phyloP scores from a whole-genome alignment of 2,329 filamentous ascomycete genomes.

The Aspergillus jensenii region DNA sequence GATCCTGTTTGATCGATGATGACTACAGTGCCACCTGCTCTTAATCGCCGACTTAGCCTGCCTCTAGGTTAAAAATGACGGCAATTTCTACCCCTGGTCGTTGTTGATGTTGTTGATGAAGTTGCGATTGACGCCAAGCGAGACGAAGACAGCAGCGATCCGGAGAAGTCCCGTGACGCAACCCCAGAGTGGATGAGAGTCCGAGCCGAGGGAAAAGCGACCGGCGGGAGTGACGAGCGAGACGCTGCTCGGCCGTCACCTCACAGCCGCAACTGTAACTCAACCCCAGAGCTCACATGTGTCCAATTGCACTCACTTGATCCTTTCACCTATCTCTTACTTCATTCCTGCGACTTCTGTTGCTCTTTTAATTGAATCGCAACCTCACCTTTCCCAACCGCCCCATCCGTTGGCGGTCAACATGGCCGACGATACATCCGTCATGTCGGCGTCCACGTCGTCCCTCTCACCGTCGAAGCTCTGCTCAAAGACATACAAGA shows the following conservation, averaged over 20 bases:
- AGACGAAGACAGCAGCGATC: neutral
- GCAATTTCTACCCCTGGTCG: neutral
- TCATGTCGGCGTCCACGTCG: conserved; percentile 55
- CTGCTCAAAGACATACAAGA: conserved; percentile 87
- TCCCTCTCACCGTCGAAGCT: conserved; percentile 61
- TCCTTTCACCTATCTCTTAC: neutral
- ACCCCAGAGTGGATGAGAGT: conserved; percentile 18
- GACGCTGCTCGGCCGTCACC: neutral
- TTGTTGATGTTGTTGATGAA: neutral
- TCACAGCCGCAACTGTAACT: conserved; percentile 1
- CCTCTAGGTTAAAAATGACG: neutral
- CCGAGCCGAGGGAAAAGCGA: conserved; percentile 37
- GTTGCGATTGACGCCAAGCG: neutral
- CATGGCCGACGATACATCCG: conserved; percentile 33
- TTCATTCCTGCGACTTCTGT: neutral
- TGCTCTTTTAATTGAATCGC: neutral
- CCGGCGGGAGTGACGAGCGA: conserved; percentile 7
- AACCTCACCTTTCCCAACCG: conserved; percentile 1
- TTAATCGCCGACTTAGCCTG: neutral
- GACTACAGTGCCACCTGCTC: neutral
- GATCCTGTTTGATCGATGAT: neutral
- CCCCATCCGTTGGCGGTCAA: conserved; percentile 21
- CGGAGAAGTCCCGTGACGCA: conserved; percentile 30
- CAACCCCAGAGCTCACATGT: conserved; percentile 6
- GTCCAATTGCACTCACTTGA: conserved; percentile 3